Percentiles rank a stretch among this genome's conserved stretches.
These are phyloP conservation scores for Bryum argenteum DNA, from an alignment of 225 moss, liverwort and hornwort genomes.

Conservation along the genomic window DNA sequence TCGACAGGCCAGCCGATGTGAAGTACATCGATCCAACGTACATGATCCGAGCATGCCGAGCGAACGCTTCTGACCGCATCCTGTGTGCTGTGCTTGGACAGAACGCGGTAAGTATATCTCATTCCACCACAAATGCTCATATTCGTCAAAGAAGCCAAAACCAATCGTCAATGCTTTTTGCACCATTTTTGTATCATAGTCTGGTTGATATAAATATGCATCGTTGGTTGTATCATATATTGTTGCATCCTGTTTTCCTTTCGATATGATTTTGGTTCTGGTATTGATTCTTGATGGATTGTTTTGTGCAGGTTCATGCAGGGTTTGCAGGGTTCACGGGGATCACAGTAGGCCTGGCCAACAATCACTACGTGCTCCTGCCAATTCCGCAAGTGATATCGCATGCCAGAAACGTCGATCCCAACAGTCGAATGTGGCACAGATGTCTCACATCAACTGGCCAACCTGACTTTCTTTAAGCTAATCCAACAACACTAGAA, in stretches of 20 bases:
- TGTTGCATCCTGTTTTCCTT: neutral
- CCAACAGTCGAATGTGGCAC: conserved; percentile 98
- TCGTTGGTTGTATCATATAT: no score
- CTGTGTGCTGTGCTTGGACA: conserved; percentile 94
- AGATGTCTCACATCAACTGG: conserved; percentile 93
- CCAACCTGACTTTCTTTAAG: conserved; percentile 76
- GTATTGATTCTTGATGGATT: no score
- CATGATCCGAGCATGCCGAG: conserved; percentile 96
- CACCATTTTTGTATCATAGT: no score
- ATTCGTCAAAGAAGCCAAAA: no score
- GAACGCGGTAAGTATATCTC: conserved; percentile 67
- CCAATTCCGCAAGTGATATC: conserved; percentile 90
- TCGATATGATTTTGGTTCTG: neutral
- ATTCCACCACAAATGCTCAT: no score
- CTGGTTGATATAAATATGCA: no score
- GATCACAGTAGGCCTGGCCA: conserved; percentile 85
- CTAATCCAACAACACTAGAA: no score
- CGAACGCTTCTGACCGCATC: conserved; percentile 91
- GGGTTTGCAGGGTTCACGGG: conserved; percentile 82
- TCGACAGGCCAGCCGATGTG: conserved; percentile 61
- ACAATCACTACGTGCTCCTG: conserved; percentile 85
- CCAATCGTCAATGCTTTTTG: no score
- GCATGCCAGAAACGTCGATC: conserved; percentile 78
- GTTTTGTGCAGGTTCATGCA: conserved; percentile 68
- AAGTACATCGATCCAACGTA: conserved; percentile 98